phyloP scores from a whole-genome alignment of 2,329 filamentous ascomycete species.

The Aspergillus candidus region DNA sequence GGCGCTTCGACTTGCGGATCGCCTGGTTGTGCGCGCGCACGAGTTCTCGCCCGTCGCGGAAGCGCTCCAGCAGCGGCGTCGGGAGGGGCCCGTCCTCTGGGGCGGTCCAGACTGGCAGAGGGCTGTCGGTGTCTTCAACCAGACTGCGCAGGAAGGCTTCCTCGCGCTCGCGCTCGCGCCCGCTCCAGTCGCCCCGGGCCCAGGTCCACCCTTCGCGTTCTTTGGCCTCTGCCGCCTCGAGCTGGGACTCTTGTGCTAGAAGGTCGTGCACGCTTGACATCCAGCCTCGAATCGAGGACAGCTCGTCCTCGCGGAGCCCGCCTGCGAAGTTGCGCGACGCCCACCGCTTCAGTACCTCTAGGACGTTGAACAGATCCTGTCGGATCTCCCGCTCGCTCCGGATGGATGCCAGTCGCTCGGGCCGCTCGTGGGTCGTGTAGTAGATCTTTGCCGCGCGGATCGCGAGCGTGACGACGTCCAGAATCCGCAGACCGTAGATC shows the following conservation, averaged over 20 bases:
- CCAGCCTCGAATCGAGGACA: constrained; percentile 70
- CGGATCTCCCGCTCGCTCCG: constrained; percentile 82
- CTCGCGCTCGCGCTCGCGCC: constrained; percentile 70
- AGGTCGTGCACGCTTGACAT: constrained; percentile 70
- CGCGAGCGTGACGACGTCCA: constrained; percentile 90
- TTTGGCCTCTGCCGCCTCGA: constrained; percentile 66
- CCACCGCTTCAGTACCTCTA: constrained; percentile 89
- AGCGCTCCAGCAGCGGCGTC: constrained; percentile 64
- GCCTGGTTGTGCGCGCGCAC: constrained; percentile 85
- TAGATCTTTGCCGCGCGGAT: constrained; percentile 94
- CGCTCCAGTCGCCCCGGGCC: constrained; percentile 71
- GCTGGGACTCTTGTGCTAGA: constrained; percentile 67
- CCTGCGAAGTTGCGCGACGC: constrained; percentile 79
- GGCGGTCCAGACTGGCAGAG: constrained; percentile 64
- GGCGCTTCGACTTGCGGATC: constrained; percentile 74
- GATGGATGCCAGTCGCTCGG: constrained; percentile 77
- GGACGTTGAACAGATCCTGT: constrained; percentile 72
- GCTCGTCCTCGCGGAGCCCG: constrained; percentile 73
- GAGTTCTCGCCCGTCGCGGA: constrained; percentile 74
- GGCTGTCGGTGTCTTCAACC: constrained; percentile 44
- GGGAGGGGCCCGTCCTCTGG: constrained; percentile 41
- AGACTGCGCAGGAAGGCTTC: constrained; percentile 75
- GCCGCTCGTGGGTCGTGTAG: constrained; percentile 86
- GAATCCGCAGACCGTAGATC: constrained; percentile 82
- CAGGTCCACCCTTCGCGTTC: constrained; percentile 74